Base-by-base conservation (phyloP, 2,329 filamentous ascomycete genomes). In the Aspergillus pseudonomiae region DNA sequence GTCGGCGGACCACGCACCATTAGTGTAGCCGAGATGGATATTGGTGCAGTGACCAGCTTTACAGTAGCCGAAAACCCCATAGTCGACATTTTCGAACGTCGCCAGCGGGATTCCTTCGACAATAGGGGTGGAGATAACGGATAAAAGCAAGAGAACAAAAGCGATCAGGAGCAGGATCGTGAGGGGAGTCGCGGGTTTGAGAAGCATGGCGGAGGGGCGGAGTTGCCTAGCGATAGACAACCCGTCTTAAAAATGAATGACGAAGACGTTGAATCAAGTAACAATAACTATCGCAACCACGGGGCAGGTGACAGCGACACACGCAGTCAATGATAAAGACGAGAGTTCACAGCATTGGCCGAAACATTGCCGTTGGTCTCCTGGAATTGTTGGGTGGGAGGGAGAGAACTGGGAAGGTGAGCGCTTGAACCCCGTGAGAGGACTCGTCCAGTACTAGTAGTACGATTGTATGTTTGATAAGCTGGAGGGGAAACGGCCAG, bases 1-100 rank as follows among this genome's bases (percentile, higher is more conserved):
- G 12, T 9, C 19, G 16, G 48, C 11, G 41, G 32, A 65, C 60
- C 46, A 62, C 89, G 71, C 83, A 97, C 93, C 86, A 69, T 89
- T 90, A 74, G 91, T 88, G 79, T 98, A 99, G 75, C 94, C 95
- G 71, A 99, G 86, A 75, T 90, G 86, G 68, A 94, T 87, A 46
- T 83, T 82, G 72, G 87, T 91, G 79, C 95, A 98, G 63, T 79
- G 74, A 66, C 76, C 77, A 45, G 80, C 82, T 68, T 88, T 84
- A 79, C 95, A 99, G 73, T 88, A 96, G 30, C 95, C 95, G 81
- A 98, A 94, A 56, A 98, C 94, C 56, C 95, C 95, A 82, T 96
- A 97, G 69, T 89, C 89, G 70, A 92, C 87, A 71, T 90, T 89
- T 48, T 89, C 81, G 74, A 89, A 94, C 59, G 87, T 89, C 43